phyloP scores from a whole-genome alignment of 2,329 filamentous ascomycete genomes.

The Cladosporium sp. region DNA sequence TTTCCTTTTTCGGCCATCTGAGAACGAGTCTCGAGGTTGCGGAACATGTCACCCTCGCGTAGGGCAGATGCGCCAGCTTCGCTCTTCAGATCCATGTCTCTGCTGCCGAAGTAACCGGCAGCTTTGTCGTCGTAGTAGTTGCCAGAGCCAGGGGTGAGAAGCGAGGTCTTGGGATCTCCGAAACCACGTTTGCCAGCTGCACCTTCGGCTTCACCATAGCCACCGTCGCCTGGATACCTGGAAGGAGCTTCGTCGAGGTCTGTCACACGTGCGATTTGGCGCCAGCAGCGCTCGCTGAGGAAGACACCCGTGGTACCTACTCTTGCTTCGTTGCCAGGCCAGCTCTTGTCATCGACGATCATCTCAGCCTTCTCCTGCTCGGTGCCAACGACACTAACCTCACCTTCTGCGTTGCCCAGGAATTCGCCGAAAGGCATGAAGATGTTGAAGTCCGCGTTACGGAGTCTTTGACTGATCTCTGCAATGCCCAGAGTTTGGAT shows the following conservation, averaged over 20 bases:
- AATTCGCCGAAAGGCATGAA: constrained; percentile 97
- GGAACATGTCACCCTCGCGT: constrained; percentile 94
- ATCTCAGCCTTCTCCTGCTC: constrained; percentile 88
- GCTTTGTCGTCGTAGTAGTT: constrained; percentile 72
- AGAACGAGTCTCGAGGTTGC: constrained; percentile 87
- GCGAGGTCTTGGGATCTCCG: constrained; percentile 54
- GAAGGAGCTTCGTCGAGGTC: constrained; percentile 56
- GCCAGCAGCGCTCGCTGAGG: constrained; percentile 92
- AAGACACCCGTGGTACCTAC: constrained; percentile 92
- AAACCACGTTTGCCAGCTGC: constrained; percentile 54
- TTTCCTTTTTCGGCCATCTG: constrained; percentile 95
- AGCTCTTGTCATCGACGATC: constrained; percentile 86
- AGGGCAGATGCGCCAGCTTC: constrained; percentile 91
- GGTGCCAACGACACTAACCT: constrained; percentile 81
- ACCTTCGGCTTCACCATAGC: constrained; percentile 56
- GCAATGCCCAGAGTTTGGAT: constrained; percentile 94
- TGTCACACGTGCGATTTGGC: constrained; percentile 74
- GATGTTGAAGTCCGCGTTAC: constrained; percentile 90
- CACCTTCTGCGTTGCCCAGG: constrained; percentile 78
- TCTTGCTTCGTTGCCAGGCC: constrained; percentile 86
- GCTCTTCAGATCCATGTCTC: constrained; percentile 78
- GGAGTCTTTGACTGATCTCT: constrained; percentile 89
- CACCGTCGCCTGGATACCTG: constrained; percentile 54
- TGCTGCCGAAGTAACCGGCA: constrained; percentile 74
- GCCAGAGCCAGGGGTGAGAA: constrained; percentile 52